Conservation (phyloP, 2,329 filamentous ascomycete species). For the Sporothrix schenckii region DNA sequence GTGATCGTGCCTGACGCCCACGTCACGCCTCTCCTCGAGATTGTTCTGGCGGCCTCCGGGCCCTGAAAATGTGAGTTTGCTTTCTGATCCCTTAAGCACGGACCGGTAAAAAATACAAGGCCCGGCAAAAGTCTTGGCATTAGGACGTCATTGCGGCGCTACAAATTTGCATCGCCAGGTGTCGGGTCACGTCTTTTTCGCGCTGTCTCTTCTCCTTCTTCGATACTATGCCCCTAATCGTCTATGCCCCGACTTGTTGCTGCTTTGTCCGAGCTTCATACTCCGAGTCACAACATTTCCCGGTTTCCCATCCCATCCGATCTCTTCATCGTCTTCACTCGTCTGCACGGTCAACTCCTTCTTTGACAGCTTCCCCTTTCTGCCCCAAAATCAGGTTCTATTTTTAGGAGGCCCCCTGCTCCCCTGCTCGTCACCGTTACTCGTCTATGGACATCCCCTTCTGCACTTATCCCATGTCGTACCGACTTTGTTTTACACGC, state of each 20-base stretch:
- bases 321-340: not conserved
- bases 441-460: not conserved
- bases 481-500: not conserved
- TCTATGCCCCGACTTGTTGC: not conserved
- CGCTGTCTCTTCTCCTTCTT: not conserved
- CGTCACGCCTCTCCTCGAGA: conserved; percentile 23
- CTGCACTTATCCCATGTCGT: not conserved
- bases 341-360: conserved; percentile 14
- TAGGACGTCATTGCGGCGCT: conserved; percentile 29
- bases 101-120: conserved; percentile 4
- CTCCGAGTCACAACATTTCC: not conserved
- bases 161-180: conserved; percentile 9
- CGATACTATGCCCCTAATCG: no score
- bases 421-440: not conserved
- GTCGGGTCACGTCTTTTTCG: not conserved
- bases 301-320: not conserved
- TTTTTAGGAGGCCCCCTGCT: conserved; percentile 30
- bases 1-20: conserved; percentile 17
- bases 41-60: conserved; percentile 36
- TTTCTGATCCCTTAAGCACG: not conserved
- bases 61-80: conserved; percentile 33
- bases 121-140: conserved; percentile 25
- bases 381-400: conserved; percentile 27
- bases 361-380: conserved; percentile 28
- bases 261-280: not conserved